Evolutionary conservation across 164 flowering plant genomes (phyloP).

Genomic region (Buxus sempervirens): DNA sequence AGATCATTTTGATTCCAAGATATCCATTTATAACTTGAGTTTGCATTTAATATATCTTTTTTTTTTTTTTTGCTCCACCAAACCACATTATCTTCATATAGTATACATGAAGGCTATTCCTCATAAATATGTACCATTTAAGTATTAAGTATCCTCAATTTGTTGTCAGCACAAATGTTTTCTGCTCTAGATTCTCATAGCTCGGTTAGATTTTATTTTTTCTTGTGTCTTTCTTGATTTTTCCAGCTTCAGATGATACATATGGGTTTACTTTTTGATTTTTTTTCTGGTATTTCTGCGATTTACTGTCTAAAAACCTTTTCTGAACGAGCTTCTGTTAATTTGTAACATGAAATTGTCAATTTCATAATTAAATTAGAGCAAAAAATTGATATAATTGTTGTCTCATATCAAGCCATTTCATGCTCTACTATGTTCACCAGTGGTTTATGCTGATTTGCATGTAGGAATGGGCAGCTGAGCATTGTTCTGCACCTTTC

Average conservation of each 20-base stretch:
- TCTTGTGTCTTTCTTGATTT: no score
- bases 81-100: no score
- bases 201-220: not conserved
- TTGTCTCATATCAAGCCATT: not conserved
- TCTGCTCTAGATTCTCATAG: not conserved
- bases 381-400: not conserved
- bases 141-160: not conserved
- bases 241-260: no score
- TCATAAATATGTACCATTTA: not conserved
- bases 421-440: slow-evolving; percentile 7
- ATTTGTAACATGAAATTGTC: no score
- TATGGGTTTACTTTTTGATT: no score
- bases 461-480: slow-evolving; percentile 95
- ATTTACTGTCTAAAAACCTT: no score
- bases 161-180: not conserved
- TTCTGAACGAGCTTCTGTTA: not conserved
- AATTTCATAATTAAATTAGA: not conserved
- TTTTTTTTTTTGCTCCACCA: no score
- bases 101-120: no score
- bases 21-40: no score
- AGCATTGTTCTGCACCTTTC: slow-evolving; percentile 92
- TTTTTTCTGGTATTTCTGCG: no score
- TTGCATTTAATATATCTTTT: no score
- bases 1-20: no score
- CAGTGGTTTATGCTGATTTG: not conserved